Percentiles rank a stretch among this genome's conserved stretches.
phyloP scores from a whole-genome alignment of 202 grass and related monocot species.

The Bolboschoenoplectus hybrid region DNA sequence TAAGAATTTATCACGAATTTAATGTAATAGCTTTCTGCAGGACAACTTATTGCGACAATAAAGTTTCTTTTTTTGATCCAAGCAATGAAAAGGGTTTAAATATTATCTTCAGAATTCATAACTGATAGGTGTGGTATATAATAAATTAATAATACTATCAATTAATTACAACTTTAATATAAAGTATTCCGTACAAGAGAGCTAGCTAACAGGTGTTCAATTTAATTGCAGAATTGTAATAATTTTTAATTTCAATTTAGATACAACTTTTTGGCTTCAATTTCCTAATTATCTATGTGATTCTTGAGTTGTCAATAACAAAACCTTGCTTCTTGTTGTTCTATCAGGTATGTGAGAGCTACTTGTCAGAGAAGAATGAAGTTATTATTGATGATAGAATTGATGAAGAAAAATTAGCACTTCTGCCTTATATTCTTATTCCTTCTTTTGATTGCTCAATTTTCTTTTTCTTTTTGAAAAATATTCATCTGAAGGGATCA shows the following conservation, averaged over 20 bases:
- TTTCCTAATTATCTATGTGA: neutral
- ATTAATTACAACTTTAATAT: neutral
- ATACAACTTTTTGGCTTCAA: neutral
- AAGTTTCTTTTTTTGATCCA: neutral
- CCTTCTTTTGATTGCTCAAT: no score
- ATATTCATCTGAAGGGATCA: no score
- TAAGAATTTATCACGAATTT: constrained; percentile 21
- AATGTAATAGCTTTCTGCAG: constrained; percentile 15
- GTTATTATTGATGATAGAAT: no score
- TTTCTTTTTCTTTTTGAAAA: no score
- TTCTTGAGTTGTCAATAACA: neutral
- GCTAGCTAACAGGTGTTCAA: constrained; percentile 1
- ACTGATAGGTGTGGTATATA: neutral
- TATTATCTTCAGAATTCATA: constrained; percentile 2
- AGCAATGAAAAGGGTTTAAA: neutral
- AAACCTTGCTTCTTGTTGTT: no score
- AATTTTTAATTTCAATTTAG: neutral
- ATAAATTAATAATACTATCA: neutral
- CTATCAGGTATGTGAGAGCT: no score
- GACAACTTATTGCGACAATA: neutral
- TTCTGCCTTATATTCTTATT: no score
- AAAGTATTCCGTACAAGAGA: neutral
- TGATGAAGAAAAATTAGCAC: no score
- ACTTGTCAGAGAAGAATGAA: no score
- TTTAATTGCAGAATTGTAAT: neutral